These are phyloP conservation scores for Epichloe brachyelytri DNA, from an alignment of 2,329 filamentous ascomycete genomes.

Conservation along the genomic window DNA sequence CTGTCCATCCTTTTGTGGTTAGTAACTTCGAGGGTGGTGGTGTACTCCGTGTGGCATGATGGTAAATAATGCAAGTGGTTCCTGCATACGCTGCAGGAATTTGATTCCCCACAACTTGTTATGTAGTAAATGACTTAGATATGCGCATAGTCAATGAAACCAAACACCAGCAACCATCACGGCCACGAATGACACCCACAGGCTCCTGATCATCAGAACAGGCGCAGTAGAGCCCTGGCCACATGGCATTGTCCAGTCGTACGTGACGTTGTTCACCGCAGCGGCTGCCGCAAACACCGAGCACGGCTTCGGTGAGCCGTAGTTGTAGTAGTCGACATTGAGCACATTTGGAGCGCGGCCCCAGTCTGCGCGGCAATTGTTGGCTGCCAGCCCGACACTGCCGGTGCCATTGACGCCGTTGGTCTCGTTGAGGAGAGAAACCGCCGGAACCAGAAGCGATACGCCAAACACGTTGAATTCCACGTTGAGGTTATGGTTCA, in stretches of 20 bases:
- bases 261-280: slow-evolving; percentile 58
- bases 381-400: slow-evolving; percentile 50
- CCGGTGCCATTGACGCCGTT: slow-evolving; percentile 54
- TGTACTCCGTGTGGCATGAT: too few species aligned
- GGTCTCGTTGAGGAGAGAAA: slow-evolving; percentile 55
- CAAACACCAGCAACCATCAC: not conserved
- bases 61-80: too few species aligned
- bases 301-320: slow-evolving; percentile 44
- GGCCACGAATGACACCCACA: slow-evolving; percentile 17
- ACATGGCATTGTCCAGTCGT: slow-evolving; percentile 42
- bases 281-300: slow-evolving; percentile 68
- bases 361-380: slow-evolving; percentile 52
- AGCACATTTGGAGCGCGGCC: slow-evolving; percentile 61
- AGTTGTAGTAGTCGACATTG: slow-evolving; percentile 78
- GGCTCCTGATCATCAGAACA: not conserved
- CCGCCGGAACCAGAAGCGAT: slow-evolving; percentile 58
- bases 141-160: not conserved
- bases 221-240: slow-evolving; percentile 21
- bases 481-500: slow-evolving; percentile 85
- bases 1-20: too few species aligned
- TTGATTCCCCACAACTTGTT: too few species aligned
- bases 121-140: too few species aligned
- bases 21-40: too few species aligned
- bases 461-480: slow-evolving; percentile 55
- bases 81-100: too few species aligned